Base-by-base conservation (phyloP, 2,329 filamentous ascomycete genomes). In the Cladophialophora psammophila region DNA sequence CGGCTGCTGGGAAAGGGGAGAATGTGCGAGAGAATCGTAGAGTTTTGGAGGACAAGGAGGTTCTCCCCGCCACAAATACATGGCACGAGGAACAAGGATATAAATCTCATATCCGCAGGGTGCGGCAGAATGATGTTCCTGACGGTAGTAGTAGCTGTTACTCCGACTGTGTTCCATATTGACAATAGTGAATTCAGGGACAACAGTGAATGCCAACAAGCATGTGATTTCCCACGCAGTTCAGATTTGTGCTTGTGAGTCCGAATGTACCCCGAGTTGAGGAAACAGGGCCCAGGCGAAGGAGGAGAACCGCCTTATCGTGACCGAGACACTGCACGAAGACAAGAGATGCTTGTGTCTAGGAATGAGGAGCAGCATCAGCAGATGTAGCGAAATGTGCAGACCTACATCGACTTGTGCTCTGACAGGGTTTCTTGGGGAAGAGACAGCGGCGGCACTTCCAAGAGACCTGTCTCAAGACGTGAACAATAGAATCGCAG, bases 161-260 rank as follows among this genome's bases (percentile, higher is more conserved):
- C 35, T 34, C 26, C 50, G 5, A 20, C 50, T 36, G 9, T 15
- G 40, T 10, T 20, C 32, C 57, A 60, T 60, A 15, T 36, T 60
- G 32, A 13, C 57, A 8, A 20, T 15, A 36, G 56, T 59, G 56
- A 48, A 59, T 26, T n/a, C 34, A 13, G 45, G 20, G n/a, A 34
- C n/a, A 7, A 20, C 7, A 20, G 9, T 26, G 45, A 50, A 50
- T 50, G 18, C 13, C 45, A 50, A 40, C 9, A 5, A 20, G 9
- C 18, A 8, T 10, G 45, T 26, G 9, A 18, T 31, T 50, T 15
- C 9, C 2, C 20, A 5, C 20, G 13, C 45, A 12, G 9, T 50
- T 26, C 45, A 31, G 9, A 5, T 18, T 50, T 48, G 26, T 50
- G 45, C 18, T 13, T 3, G 20, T 50, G 18, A 26, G n/a, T 50